Evolutionary conservation across 441 rosid species (phyloP), one percentile per base, ranked within the genome.

Genomic region (Arabidopsis lyrata): DNA sequence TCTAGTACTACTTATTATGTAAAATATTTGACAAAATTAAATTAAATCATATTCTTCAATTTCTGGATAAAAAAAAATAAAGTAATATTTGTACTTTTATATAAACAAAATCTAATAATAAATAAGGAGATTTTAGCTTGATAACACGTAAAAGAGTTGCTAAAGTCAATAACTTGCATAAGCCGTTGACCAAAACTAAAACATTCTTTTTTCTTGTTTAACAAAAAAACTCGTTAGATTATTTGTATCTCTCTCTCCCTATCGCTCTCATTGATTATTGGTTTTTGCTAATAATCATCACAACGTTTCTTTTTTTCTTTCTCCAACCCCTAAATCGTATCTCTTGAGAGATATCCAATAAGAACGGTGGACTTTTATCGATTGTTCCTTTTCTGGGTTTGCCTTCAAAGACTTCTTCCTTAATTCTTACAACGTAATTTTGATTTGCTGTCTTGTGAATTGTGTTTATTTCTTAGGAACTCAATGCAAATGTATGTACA

Each of bases 401-500:
- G 70, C 38, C 3, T 63, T 69, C 15, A 0, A 69, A 63, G 45
- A 63, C 79, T 56, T 69, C 79, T 56, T 63, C 61, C 31, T 38
- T 31, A n/a, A 14, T 62, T 5, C 52, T 62, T 31, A 29, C 7
- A 75, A 61, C 65, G 45, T 74, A 39, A 74, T 0, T 68, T 55
- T 36, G 18, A 29, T 63, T 2, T 63, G 31, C 56, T 16, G 0
- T 29, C 18, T 61, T 18, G 2, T 2, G 20, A 50, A 20, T 65
- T 63, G 22, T 18, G 22, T 22, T 22, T 22, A 22, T 22, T 22
- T 8, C 47, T 5, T n/a, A 20, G 3, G 36, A 63, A 20, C 32
- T 48, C 60, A 41, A 15, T 50, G 79, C 65, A 45, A 45, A 69
- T 75, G 57, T 61, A 69, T 75, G 57, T 61, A 29, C 39, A 27